Evolutionary conservation across 768 basidiomycete genomes (phyloP).

Genomic region (Pleurotus salmoneostramineus): DNA sequence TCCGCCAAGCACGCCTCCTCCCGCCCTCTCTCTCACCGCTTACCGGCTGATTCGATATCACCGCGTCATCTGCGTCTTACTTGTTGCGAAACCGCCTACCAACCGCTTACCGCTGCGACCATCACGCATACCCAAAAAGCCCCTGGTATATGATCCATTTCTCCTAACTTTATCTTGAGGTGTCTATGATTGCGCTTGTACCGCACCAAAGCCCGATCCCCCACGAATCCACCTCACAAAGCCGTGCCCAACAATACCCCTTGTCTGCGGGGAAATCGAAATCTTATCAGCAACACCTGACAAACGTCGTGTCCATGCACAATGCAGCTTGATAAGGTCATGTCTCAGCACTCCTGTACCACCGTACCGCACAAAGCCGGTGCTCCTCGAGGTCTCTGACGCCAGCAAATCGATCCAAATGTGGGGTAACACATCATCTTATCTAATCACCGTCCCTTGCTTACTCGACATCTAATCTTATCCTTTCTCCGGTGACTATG

Average conservation of each 20-base stretch:
- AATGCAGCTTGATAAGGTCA: neutral
- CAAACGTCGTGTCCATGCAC: neutral
- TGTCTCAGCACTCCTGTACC: neutral
- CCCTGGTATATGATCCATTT: neutral
- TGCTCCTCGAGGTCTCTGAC: neutral
- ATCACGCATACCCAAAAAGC: neutral
- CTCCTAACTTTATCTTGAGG: neutral
- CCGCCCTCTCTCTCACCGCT: neutral
- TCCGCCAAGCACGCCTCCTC: neutral
- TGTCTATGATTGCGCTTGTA: neutral
- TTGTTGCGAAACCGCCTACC: slow-evolving; percentile 3
- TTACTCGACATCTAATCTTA: slow-evolving; percentile 1
- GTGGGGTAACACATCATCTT: slow-evolving; percentile 3
- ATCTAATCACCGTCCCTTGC: neutral
- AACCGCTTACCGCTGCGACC: slow-evolving; percentile 6
- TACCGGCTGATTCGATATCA: slow-evolving; percentile 7
- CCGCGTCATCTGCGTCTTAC: neutral
- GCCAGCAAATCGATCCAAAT: neutral
- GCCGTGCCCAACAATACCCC: neutral
- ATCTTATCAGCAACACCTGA: slow-evolving; percentile 9
- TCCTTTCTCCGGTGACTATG: neutral
- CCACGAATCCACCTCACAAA: slow-evolving; percentile 3
- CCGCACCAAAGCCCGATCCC: neutral
- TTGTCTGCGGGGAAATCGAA: slow-evolving; percentile 3
- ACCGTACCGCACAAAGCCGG: slow-evolving; percentile 2